Conservation (phyloP, 2,329 filamentous ascomycete species). For the Trichoderma hamatum region DNA sequence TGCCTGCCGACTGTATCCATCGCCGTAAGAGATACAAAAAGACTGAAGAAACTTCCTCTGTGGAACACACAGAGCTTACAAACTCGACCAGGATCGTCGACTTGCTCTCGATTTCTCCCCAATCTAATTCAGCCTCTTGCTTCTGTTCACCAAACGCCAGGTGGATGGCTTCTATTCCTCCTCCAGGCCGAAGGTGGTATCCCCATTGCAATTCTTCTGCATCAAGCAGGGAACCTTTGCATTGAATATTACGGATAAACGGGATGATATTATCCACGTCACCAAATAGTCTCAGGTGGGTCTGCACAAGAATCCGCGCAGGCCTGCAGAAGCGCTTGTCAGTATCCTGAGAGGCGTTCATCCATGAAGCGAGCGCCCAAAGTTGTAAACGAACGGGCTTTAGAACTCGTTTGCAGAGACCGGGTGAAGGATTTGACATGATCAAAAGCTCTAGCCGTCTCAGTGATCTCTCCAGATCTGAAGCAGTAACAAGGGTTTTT, state of each 20-base stretch:
- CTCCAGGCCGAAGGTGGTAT: conserved; percentile 51
- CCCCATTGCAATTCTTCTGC: conserved; percentile 51
- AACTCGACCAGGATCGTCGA: conserved; percentile 53
- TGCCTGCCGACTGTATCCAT: conserved; percentile 53
- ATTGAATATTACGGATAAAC: conserved; percentile 59
- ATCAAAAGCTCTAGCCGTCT: conserved; percentile 59
- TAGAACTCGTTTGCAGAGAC: conserved; percentile 64
- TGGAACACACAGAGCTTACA: conserved; percentile 53
- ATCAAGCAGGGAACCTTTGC: conserved; percentile 49
- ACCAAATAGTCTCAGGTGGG: conserved; percentile 61
- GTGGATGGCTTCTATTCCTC: conserved; percentile 55
- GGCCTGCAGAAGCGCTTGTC: conserved; percentile 49
- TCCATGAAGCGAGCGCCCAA: conserved; percentile 64
- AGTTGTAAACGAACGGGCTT: conserved; percentile 61
- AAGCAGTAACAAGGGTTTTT: conserved; percentile 50
- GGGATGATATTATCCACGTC: conserved; percentile 51
- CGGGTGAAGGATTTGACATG: conserved; percentile 67
- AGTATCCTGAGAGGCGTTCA: conserved; percentile 37
- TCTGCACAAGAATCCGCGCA: conserved; percentile 55
- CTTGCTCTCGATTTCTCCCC: conserved; percentile 52
- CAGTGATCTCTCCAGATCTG: conserved; percentile 55
- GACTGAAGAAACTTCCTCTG: conserved; percentile 60
- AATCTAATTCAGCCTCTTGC: conserved; percentile 41
- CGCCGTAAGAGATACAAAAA: conserved; percentile 62
- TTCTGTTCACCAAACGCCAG: conserved; percentile 31